Evolutionary conservation across 305 asterid species (phyloP), one percentile per base, ranked within the genome.

Genomic region (Andrographis paniculata): DNA sequence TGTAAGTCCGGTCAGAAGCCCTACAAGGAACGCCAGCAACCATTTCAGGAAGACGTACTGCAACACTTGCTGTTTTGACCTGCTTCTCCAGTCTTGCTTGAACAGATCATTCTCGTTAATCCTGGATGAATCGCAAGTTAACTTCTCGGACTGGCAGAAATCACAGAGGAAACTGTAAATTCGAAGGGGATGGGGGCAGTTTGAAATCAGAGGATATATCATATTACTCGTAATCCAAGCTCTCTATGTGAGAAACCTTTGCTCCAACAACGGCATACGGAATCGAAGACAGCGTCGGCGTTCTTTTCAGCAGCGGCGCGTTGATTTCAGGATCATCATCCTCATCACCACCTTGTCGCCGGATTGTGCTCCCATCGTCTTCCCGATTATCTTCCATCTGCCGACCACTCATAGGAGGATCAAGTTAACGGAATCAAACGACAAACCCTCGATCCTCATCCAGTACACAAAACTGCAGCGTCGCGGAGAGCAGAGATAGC

Each of bases 71-170:
- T 65, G 69, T 56, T 52, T 72, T 36, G 97, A 81, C 73, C 95
- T 75, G 75, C 93, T 77, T 77, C 95, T 78, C 95, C 95, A 81
- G 47, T 84, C 97, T 40, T 87, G 97, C 80, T 87, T 88, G 82
- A 88, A 88, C 64, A 84, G 78, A 75, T 88, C 94, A 66, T 88
- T 88, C 72, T 88, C 97, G 38, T 88, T 84, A 60, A 88, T 84
- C 87, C 95, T 88, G 44, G 13, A 15, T 11, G 15, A 1, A n/a
- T 15, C 9, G n/a, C 19, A 11, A 45, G 16, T 6, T 5, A 21
- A n/a, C 5, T 22, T 13, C 19, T 15, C 16, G 18, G 1, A 24
- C 15, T 4, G 51, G 37, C 39, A 23, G 38, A 24, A 24, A 17
- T 11, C 9, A 36, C 23, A 37, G 41, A 21, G 9, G 8, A 8